phyloP scores from a whole-genome alignment of 192 early-diverging fungal species.

The Martensiomyces pterosporus region DNA sequence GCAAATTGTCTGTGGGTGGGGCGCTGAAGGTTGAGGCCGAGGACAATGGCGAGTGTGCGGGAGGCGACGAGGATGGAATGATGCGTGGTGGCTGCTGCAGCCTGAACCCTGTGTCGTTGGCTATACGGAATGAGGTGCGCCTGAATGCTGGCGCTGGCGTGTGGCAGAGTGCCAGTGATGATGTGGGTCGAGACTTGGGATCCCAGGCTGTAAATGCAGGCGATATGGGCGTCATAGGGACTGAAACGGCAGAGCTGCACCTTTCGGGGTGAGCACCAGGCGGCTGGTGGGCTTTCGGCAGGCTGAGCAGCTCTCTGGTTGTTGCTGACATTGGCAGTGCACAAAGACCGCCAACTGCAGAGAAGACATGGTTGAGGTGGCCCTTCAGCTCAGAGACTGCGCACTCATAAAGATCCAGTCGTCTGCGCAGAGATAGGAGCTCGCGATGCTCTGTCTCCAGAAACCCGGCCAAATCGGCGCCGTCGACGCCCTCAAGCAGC shows the following conservation, averaged over 20 bases:
- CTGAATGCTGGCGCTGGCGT: neutral
- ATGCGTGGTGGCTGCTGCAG: conserved; percentile 4
- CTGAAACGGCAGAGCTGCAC: neutral
- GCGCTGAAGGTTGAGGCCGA: too few relatives aligned
- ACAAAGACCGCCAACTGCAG: conserved; percentile 21
- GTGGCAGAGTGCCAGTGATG: neutral
- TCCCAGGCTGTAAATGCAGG: too few relatives aligned
- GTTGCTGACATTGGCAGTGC: conserved; percentile 17
- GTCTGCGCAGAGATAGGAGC: conserved; percentile 21
- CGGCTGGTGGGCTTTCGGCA: neutral
- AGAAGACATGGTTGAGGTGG: conserved; percentile 25
- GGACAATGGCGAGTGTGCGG: too few relatives aligned
- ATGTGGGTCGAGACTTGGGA: neutral
- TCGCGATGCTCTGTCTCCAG: conserved; percentile 22
- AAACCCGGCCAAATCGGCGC: conserved; percentile 14
- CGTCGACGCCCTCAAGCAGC: conserved; percentile 18
- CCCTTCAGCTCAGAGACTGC: conserved; percentile 17
- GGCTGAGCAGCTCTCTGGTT: conserved; percentile 3
- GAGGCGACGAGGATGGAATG: too few relatives aligned
- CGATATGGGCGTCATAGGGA: conserved; percentile 12
- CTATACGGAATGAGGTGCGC: conserved; percentile 2
- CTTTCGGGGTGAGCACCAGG: neutral
- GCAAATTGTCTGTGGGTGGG: too few relatives aligned
- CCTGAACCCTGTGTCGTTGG: conserved; percentile 1
- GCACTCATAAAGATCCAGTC: conserved; percentile 6